Evolutionary conservation across 2,329 filamentous ascomycete species (phyloP).

Genomic region (Coniochaeta ligniaria): DNA sequence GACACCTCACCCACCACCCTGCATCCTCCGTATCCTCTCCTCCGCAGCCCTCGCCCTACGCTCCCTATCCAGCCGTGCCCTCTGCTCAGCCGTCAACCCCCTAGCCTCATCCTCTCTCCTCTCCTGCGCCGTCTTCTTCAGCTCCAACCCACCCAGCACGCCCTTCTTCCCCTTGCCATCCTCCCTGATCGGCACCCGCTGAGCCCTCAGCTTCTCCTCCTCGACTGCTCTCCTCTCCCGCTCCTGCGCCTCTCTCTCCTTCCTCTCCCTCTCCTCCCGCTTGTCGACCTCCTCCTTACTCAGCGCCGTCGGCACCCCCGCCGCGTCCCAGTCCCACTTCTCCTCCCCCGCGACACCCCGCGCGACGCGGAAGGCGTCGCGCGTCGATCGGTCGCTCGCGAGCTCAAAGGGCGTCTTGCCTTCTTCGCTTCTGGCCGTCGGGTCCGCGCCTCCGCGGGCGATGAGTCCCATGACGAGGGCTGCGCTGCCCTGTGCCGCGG

Average conservation of each 20-base stretch:
- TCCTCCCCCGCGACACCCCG: conserved; percentile 73
- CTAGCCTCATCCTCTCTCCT: conserved; percentile 75
- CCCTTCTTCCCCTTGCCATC: conserved; percentile 43
- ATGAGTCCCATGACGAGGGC: conserved; percentile 74
- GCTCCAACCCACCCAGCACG: conserved; percentile 47
- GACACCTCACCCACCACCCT: conserved; percentile 25
- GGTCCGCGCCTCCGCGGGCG: conserved; percentile 66
- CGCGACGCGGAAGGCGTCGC: conserved; percentile 87
- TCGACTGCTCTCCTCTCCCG: conserved; percentile 65
- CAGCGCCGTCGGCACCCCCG: conserved; percentile 65
- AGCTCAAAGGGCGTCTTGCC: conserved; percentile 85
- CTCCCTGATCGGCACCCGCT: conserved; percentile 49
- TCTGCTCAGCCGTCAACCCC: conserved; percentile 83
- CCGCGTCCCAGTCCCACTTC: conserved; percentile 70
- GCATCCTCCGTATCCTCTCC: conserved; percentile 69
- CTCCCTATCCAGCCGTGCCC: conserved; percentile 77
- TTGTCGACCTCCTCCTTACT: conserved; percentile 64
- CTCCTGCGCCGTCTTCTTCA: conserved; percentile 68
- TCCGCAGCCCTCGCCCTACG: conserved; percentile 86
- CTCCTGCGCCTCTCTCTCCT: conserved; percentile 56
- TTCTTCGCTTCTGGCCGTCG: conserved; percentile 61
- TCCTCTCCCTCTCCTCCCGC: conserved; percentile 62
- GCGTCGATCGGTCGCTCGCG: conserved; percentile 74
- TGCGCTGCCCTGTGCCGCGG: conserved; percentile 71
- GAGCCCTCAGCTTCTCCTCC: conserved; percentile 61